Percentiles rank a stretch among this genome's conserved stretches.
Evolutionary conservation across 306 rosid genomes (phyloP).

Genomic region (Albizia julibrissin): DNA sequence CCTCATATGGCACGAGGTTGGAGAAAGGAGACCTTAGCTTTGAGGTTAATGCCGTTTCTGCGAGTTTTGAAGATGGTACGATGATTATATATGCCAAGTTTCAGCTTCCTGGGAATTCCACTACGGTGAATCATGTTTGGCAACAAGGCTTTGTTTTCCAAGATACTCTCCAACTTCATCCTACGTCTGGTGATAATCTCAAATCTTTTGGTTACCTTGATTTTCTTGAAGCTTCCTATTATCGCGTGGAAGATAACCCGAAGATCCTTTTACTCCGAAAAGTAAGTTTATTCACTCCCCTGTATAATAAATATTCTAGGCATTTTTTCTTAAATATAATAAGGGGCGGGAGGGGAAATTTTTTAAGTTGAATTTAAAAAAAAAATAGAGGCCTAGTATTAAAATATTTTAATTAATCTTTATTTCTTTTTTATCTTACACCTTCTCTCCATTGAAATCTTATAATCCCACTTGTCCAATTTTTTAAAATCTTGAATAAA

Average conservation of each 20-base stretch:
- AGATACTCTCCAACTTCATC: conserved; percentile 19
- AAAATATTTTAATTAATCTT: no score
- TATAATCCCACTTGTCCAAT: no score
- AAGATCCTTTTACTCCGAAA: not conserved
- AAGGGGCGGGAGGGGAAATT: no score
- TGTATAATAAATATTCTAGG: no score
- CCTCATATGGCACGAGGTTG: conserved; percentile 5
- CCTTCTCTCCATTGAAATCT: no score
- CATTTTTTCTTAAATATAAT: no score
- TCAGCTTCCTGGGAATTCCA: conserved; percentile 7
- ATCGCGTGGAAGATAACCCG: not conserved
- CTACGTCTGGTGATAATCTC: conserved; percentile 4
- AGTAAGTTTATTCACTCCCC: conserved; percentile 3
- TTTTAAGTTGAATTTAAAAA: no score
- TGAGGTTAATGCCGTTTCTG: conserved; percentile 21
- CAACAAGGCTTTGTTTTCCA: conserved; percentile 35
- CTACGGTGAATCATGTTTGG: conserved; percentile 37
- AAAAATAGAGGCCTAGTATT: no score
- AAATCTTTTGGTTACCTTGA: not conserved
- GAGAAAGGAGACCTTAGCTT: conserved; percentile 34
- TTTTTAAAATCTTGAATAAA: no score
- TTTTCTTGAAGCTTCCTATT: conserved; percentile 22
- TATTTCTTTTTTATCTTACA: no score
- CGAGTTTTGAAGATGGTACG: not conserved
- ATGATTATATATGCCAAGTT: conserved; percentile 34